A percentile compares a stretch with the other conserved stretches of the same genome.
Conservation (phyloP, 257 asterid genomes). For the Sherardia arvensis region DNA sequence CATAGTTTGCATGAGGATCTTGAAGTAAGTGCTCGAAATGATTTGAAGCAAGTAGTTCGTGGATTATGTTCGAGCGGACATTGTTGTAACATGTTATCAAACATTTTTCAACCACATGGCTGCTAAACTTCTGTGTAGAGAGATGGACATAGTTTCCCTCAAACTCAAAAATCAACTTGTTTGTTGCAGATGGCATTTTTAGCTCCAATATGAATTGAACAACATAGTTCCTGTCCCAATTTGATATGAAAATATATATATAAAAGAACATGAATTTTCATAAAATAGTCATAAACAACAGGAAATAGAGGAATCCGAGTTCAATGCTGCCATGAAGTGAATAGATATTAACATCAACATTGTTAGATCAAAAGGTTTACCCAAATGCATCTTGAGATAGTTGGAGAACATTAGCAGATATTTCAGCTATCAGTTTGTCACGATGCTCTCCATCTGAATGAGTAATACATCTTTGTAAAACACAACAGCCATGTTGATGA, state of each 20-base stretch:
- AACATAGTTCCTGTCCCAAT: constrained; percentile 89
- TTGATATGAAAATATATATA: too few relatives aligned
- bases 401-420: constrained; percentile 57
- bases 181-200: constrained; percentile 45
- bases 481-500: constrained; percentile 94
- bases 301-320: too few relatives aligned
- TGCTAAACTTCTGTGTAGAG: constrained; percentile 75
- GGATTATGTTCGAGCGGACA: constrained; percentile 50
- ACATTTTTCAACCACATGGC: constrained; percentile 93
- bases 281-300: too few relatives aligned
- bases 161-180: constrained; percentile 52
- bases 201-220: constrained; percentile 81
- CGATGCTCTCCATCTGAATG: constrained; percentile 60
- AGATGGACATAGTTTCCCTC: constrained; percentile 66
- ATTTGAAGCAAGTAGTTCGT: constrained; percentile 56
- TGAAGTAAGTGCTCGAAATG: constrained; percentile 83
- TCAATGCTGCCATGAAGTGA: background rate
- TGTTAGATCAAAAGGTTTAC: constrained; percentile 22
- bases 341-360: background rate
- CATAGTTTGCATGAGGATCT: constrained; percentile 97
- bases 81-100: constrained; percentile 41
- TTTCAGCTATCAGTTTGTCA: constrained; percentile 56
- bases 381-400: constrained; percentile 97
- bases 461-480: constrained; percentile 81
- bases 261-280: too few relatives aligned